Conservation (phyloP, 2,329 filamentous ascomycete species). For the Talaromyces sp. region DNA sequence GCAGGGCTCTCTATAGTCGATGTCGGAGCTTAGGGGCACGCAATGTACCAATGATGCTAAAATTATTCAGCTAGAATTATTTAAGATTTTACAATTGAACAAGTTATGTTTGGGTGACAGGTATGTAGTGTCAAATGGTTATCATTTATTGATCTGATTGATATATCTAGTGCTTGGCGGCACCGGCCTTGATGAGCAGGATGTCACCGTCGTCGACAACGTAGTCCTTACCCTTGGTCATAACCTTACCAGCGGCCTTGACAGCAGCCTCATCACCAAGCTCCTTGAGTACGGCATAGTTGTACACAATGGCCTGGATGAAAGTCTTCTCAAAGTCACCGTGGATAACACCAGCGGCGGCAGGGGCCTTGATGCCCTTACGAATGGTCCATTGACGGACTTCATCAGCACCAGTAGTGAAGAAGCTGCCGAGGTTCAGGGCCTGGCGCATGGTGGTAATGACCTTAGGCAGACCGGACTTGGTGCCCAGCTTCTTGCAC, state of each 20-base stretch:
- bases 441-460: conserved; percentile 91
- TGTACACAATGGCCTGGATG: conserved; percentile 94
- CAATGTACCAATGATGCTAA: neutral
- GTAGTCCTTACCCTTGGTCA: conserved; percentile 99
- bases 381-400: conserved; percentile 98
- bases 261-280: conserved; percentile 84
- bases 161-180: conserved; percentile 47
- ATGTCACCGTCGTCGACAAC: conserved; percentile 61
- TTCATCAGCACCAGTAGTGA: conserved; percentile 94
- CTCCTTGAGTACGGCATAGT: conserved; percentile 79
- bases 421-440: conserved; percentile 90
- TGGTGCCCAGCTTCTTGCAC: conserved; percentile 82
- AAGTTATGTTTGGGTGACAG: neutral
- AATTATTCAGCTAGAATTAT: too few relatives aligned
- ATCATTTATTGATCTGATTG: conserved; percentile 16
- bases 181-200: conserved; percentile 76
- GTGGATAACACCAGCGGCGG: conserved; percentile 97
- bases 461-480: conserved; percentile 89
- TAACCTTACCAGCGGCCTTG: conserved; percentile 91
- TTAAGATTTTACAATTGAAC: neutral
- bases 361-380: conserved; percentile 93
- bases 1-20: neutral
- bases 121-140: conserved; percentile 5
- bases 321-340: conserved; percentile 99
- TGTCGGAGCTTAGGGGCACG: neutral